Base-by-base conservation (phyloP, 768 basidiomycete species). In the Tremella fuciformis region DNA sequence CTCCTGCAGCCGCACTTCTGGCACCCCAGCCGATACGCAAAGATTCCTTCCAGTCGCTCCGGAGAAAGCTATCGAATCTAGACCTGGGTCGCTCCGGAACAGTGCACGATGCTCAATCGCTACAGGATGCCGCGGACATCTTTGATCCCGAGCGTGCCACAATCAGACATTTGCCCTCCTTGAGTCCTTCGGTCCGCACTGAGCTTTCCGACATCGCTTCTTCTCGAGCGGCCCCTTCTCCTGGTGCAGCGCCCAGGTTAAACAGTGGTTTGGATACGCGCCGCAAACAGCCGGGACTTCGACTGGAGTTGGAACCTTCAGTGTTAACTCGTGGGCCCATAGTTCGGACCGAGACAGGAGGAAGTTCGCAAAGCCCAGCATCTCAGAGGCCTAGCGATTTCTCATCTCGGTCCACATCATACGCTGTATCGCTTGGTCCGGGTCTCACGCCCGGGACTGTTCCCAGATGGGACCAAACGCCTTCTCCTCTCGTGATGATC, bases 401-500 rank as follows among this genome's bases (percentile, higher is more conserved):
- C 19, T 58, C 62, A 9, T 71, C 67, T 9, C 49, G 69, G 6
- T 65, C 69, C 11, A 66, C 70, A 1, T 69, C 65, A 2, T 66
- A 66, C 34, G 60, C 63, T 26, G 62, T 58, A 7, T 51, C 38
- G n/a, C n/a, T 46, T 15, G 67, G 64, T 15, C 61, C 63, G 6
- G 73, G 70, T 18, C 50, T 72, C n/a, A 73, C 71, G 8, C 69
- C 73, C 16, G 71, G 71, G 7, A 34, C 29, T 34, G 41, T 68
- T 8, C 62, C 65, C 3, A 55, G 56, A 24, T 77, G 76, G 76
- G 76, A 68, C 21, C 68, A 74, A 29, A 78, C 75, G 1, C 77
- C 77, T 15, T 70, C 70, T 0, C 70, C 75, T 0, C 62, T 78
- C n/a, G 64, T 68, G 44, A 34, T 34, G 29, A 34, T 34, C 29